Evolutionary conservation across 768 basidiomycete genomes (phyloP), one percentile per base, ranked within the genome.

Genomic region (Pisolithus orientalis): DNA sequence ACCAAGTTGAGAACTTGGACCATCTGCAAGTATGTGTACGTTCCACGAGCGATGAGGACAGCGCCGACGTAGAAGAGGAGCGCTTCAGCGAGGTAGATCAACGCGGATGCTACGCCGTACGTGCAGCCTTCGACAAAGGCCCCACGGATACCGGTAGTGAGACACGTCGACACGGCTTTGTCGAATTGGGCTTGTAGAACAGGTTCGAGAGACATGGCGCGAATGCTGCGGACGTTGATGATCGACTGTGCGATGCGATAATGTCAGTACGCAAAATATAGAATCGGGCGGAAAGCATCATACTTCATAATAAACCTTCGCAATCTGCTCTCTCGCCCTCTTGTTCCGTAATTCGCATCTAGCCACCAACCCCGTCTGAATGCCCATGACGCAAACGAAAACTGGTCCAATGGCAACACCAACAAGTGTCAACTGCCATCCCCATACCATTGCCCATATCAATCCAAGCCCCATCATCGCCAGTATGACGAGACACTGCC

Each of bases 361-460:
- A 3, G 82, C 80, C 0, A 89, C 80, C 45, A 93, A 65, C n/a
- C 75, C 70, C 1, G 86, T 82, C 70, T 94, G 92, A 14, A 85
- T 59, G 5, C 83, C 77, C 80, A 93, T 90, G 9, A 80, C 76
- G 9, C 79, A 68, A 2, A 81, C 84, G 61, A 96, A 95, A 10
- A 94, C 78, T 0, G 94, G 94, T 0, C 81, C 90, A 43, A 97
- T 80, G 1, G 87, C 92, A 28, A 97, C 69, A 0, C 94, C 94
- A 2, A 89, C 90, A 16, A 98, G 78, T 0, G 93, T 95, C 58
- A 98, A 73, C 70, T 96, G 84, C 96, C 95, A 99, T 0, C 92
- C 91, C 29, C 78, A 72, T 2, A 80, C 77, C 66, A 97, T 75
- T 0, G 94, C 94, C 95, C 96, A 99, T 16, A 88, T 64, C 17